Percentiles rank a stretch among this genome's conserved stretches.
Evolutionary conservation across 495 filamentous ascomycete species (phyloP).

Genomic region (Penicillium nucicola): DNA sequence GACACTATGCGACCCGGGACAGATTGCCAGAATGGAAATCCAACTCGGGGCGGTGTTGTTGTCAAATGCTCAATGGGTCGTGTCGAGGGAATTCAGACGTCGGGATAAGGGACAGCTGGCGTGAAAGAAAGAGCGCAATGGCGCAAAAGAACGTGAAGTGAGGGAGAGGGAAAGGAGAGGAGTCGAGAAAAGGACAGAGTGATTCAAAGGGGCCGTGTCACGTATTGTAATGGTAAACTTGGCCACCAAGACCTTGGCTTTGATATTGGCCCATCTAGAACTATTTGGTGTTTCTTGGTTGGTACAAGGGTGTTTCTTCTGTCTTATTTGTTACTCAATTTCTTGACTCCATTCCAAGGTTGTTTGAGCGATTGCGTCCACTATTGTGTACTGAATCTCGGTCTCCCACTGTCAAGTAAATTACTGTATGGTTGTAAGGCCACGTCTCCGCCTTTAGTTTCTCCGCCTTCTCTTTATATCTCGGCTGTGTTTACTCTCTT

Average conservation of each 20-base stretch:
- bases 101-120: background rate
- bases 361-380: no score
- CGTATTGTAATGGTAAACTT: slow-evolving; percentile 8
- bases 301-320: background rate
- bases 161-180: slow-evolving; percentile 18
- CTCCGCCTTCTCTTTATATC: slow-evolving; percentile 3
- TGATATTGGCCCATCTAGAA: no score
- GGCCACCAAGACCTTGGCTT: slow-evolving; percentile 7
- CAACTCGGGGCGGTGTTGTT: background rate
- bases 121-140: slow-evolving; percentile 1
- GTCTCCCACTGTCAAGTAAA: no score
- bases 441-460: background rate
- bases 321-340: no score
- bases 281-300: background rate
- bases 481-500: background rate
- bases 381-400: no score
- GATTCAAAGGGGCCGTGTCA: slow-evolving; percentile 20
- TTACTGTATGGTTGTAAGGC: background rate
- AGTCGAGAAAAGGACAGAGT: slow-evolving; percentile 30
- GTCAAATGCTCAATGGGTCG: background rate
- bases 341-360: no score
- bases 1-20: background rate
- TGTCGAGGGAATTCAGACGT: no score
- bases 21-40: background rate
- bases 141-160: slow-evolving; percentile 16